Base-by-base conservation (phyloP, 345 rosid species). In the Eucalyptus sp. region DNA sequence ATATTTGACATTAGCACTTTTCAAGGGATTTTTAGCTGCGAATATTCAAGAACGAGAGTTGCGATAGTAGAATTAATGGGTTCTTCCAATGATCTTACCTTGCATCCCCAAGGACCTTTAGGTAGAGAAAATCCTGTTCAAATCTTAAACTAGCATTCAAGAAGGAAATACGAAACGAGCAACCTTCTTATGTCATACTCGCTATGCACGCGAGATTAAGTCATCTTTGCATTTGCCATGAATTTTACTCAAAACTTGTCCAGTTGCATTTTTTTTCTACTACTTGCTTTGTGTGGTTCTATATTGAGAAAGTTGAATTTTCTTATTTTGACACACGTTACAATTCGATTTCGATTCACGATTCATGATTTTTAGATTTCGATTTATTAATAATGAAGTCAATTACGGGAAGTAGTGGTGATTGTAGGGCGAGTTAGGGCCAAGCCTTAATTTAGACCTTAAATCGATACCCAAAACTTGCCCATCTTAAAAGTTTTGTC, bases 131-230 rank as follows among this genome's bases (percentile, higher is more conserved):
- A 52, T 52, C 58, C 25, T 52, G 56, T 18, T 52, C 24, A 18
- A 18, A 18, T 18, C 58, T 52, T 52, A 52, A 52, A 52, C 58
- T 52, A 52, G 58, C 58, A 52, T 52, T 52, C 58, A 52, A 52
- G 58, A 0, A 52, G 10, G 58, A 18, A 52, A 52, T 52, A 52
- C 4, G 22, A 51, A 51, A 51, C 9, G 56, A 17, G 0, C 58
- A 18, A 18, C 58, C 58, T 52, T 52, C 58, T 52, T 5, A 27
- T 60, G 8, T 27, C 31, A 13, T 60, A 0, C 68, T 11, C 3
- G n/a, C 14, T 27, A 10, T 0, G 16, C 33, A 5, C 3, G 15
- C 15, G 16, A 60, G 0, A 60, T 60, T 33, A 33, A 66, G 79
- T 4, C 0, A 16, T 68, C 80, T 33, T 68, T 17, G 7, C 9